Conservation (phyloP, 1,139 yeast species). For the Yamadazyma membranifaciens region DNA sequence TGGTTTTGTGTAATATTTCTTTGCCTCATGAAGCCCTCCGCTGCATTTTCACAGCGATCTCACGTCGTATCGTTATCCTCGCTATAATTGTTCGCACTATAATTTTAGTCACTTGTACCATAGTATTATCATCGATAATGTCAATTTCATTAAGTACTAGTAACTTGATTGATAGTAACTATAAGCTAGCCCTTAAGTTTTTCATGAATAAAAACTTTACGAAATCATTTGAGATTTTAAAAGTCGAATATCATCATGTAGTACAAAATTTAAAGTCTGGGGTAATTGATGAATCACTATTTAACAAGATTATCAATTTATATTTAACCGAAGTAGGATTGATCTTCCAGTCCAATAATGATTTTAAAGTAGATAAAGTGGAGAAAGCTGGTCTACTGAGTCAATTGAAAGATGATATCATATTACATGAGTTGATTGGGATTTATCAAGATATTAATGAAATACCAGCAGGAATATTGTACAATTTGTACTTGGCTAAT, state of each 20-base stretch:
- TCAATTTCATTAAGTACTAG: slow-evolving; percentile 12
- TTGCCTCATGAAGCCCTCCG: neutral
- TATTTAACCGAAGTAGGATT: slow-evolving; percentile 40
- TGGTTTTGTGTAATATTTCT: neutral
- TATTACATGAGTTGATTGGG: slow-evolving; percentile 22
- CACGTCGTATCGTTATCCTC: neutral
- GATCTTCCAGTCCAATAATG: slow-evolving; percentile 18
- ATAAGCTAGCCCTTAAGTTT: slow-evolving; percentile 37
- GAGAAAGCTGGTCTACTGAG: slow-evolving; percentile 17
- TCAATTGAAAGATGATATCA: slow-evolving; percentile 21
- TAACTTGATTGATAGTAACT: slow-evolving; percentile 17
- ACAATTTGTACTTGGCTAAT: slow-evolving; percentile 31
- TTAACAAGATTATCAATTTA: slow-evolving; percentile 33
- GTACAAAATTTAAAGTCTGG: slow-evolving; percentile 25
- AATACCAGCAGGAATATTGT: slow-evolving; percentile 35
- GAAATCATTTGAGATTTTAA: slow-evolving; percentile 31
- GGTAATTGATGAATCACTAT: slow-evolving; percentile 26
- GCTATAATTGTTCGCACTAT: neutral
- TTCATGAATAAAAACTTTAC: slow-evolving; percentile 40
- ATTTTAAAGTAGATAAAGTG: slow-evolving; percentile 15
- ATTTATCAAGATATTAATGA: slow-evolving; percentile 21
- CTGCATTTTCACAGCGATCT: neutral
- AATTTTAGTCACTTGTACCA: neutral
- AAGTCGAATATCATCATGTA: slow-evolving; percentile 22
- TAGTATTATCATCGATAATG: neutral